Percentiles rank a stretch among this genome's conserved stretches.
phyloP scores from a whole-genome alignment of 306 rosid species.

The Parietaria judaica region DNA sequence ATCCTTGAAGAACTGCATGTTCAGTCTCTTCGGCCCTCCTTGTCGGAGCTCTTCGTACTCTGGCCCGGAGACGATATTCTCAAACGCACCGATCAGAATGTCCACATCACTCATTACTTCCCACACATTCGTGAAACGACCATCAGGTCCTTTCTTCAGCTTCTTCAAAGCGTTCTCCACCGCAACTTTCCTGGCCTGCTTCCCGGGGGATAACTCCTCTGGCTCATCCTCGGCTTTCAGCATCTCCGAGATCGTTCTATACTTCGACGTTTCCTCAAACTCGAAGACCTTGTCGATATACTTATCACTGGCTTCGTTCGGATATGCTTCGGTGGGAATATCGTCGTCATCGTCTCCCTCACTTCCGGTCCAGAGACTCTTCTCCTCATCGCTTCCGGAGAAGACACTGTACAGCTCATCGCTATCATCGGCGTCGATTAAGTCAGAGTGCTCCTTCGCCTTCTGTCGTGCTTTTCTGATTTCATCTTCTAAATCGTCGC shows the following conservation, averaged over 20 bases:
- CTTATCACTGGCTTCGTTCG: slow-evolving; percentile 68
- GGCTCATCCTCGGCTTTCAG: slow-evolving; percentile 74
- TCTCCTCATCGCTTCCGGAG: slow-evolving; percentile 86
- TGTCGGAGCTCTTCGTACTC: slow-evolving; percentile 72
- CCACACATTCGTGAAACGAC: slow-evolving; percentile 68
- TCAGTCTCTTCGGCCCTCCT: slow-evolving; percentile 66
- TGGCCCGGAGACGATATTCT: slow-evolving; percentile 75
- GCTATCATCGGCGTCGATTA: slow-evolving; percentile 71
- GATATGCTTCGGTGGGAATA: slow-evolving; percentile 73
- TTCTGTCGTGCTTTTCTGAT: slow-evolving; percentile 50
- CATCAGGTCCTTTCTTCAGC: slow-evolving; percentile 82
- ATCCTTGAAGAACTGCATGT: slow-evolving; percentile 71
- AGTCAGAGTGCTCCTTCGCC: slow-evolving; percentile 62
- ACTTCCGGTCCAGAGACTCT: slow-evolving; percentile 83
- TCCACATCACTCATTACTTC: slow-evolving; percentile 81
- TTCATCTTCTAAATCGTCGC: slow-evolving; percentile 39
- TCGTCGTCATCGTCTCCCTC: slow-evolving; percentile 72
- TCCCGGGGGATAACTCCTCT: slow-evolving; percentile 78
- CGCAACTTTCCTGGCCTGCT: slow-evolving; percentile 75
- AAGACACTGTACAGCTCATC: slow-evolving; percentile 78
- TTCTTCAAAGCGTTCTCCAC: slow-evolving; percentile 78
- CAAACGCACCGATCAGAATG: slow-evolving; percentile 78
- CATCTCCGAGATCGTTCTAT: slow-evolving; percentile 54
- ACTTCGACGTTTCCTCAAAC: slow-evolving; percentile 77
- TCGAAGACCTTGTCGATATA: slow-evolving; percentile 67